phyloP scores from a whole-genome alignment of 1,284 basidiomycete genomes.

The Trametes versicolor region DNA sequence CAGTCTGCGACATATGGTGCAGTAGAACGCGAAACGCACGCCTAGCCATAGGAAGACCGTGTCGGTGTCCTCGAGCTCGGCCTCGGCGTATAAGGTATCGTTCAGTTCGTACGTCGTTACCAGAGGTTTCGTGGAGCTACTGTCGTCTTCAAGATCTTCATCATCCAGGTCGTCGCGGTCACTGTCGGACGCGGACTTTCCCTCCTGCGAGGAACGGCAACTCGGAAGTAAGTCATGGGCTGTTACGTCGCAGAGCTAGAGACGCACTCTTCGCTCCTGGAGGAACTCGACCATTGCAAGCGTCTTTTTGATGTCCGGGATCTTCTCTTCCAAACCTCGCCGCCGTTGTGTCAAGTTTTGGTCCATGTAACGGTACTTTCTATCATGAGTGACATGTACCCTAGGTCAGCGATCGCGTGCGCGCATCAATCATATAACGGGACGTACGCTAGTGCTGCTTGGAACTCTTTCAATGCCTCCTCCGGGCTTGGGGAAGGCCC shows the following conservation, averaged over 20 bases:
- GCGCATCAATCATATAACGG: background rate
- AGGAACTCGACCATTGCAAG: constrained; percentile 90
- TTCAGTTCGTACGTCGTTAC: constrained; percentile 95
- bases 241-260: background rate
- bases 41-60: constrained; percentile 97
- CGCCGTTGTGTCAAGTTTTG: constrained; percentile 84
- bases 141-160: constrained; percentile 54
- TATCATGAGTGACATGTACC: constrained; percentile 45
- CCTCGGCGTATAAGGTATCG: constrained; percentile 95
- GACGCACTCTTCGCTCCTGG: constrained; percentile 72
- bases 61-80: constrained; percentile 87
- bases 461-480: constrained; percentile 82
- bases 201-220: constrained; percentile 56
- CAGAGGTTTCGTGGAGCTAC: constrained; percentile 65
- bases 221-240: background rate
- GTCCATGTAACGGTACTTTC: constrained; percentile 99
- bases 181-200: constrained; percentile 57
- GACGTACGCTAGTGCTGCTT: constrained; percentile 91
- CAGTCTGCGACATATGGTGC: constrained; percentile 8
- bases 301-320: constrained; percentile 96
- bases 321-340: constrained; percentile 89
- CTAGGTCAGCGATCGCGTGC: background rate
- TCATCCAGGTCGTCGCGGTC: constrained; percentile 61
- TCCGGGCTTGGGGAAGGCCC: constrained; percentile 86
- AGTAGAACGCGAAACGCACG: constrained; percentile 62